Evolutionary conservation across 352 stramenopile genomes (phyloP).

Genomic region (Globisporangium paroecandrum): DNA sequence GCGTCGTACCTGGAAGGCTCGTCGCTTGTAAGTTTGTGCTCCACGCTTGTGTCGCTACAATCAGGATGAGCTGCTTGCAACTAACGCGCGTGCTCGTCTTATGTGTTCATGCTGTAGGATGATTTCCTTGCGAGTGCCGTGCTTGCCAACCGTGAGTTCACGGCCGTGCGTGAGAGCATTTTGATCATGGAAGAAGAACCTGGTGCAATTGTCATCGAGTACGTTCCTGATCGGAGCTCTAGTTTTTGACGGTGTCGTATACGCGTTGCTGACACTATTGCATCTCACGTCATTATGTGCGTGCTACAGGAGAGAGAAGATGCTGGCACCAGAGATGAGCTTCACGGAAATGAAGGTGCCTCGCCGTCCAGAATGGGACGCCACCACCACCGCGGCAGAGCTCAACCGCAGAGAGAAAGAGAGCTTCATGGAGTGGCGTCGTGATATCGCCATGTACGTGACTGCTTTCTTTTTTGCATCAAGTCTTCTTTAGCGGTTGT

Average conservation of each 20-base stretch:
- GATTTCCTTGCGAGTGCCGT: conserved; percentile 92
- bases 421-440: conserved; percentile 97
- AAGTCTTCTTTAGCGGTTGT: no score
- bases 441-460: conserved; percentile 90
- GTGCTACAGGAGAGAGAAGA: conserved; percentile 42
- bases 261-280: neutral
- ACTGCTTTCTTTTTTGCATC: neutral
- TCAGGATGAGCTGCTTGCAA: neutral
- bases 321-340: conserved; percentile 73
- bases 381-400: conserved; percentile 93
- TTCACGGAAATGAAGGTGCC: conserved; percentile 97
- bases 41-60: neutral
- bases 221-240: conserved; percentile 18
- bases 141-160: conserved; percentile 90
- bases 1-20: conserved; percentile 85
- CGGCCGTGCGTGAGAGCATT: conserved; percentile 86
- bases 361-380: conserved; percentile 93
- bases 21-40: conserved; percentile 50
- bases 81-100: neutral
- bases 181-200: conserved; percentile 71
- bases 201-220: conserved; percentile 65
- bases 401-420: conserved; percentile 95
- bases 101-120: conserved; percentile 39
- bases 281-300: neutral
- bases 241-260: neutral